Conservation (phyloP, 1,284 basidiomycete species). For the Ustilago bromivora region DNA sequence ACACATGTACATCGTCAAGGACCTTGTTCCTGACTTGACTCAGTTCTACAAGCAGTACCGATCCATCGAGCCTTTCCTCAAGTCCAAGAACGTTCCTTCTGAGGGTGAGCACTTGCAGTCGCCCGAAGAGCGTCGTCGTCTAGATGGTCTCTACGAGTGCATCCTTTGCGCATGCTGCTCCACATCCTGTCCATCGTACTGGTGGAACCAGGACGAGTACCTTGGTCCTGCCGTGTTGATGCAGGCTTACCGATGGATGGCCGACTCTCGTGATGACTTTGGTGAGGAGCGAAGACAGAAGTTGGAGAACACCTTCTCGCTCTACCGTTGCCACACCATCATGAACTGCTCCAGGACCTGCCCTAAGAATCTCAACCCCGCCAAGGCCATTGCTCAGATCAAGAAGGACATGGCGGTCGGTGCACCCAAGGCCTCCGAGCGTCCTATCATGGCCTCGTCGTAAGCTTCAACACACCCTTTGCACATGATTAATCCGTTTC, state of each 20-base stretch:
- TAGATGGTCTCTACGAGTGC: slow-evolving; percentile 94
- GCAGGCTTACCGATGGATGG: slow-evolving; percentile 89
- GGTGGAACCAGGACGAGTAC: slow-evolving; percentile 99
- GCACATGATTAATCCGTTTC: slow-evolving; percentile 1
- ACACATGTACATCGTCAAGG: slow-evolving; percentile 99
- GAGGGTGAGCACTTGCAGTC: slow-evolving; percentile 86
- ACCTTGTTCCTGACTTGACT: slow-evolving; percentile 88
- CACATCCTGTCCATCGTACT: slow-evolving; percentile 89
- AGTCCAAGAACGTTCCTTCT: slow-evolving; percentile 63
- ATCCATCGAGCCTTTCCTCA: slow-evolving; percentile 80
- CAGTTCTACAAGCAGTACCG: slow-evolving; percentile 99
- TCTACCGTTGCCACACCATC: slow-evolving; percentile 85
- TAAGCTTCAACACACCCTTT: slow-evolving; percentile 10
- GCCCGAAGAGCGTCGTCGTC: slow-evolving; percentile 89
- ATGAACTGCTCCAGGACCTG: slow-evolving; percentile 96
- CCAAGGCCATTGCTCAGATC: slow-evolving; percentile 68
- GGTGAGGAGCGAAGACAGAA: slow-evolving; percentile 86
- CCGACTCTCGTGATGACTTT: slow-evolving; percentile 90
- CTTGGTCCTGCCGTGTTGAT: slow-evolving; percentile 95
- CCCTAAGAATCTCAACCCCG: slow-evolving; percentile 89
- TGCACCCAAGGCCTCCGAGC: slow-evolving; percentile 53
- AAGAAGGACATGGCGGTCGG: slow-evolving; percentile 69
- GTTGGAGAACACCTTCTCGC: slow-evolving; percentile 92
- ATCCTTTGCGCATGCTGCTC: slow-evolving; percentile 78
- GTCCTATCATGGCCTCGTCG: slow-evolving; percentile 62